Conservation (phyloP, 345 rosid genomes). For the Acer yangbiense region DNA sequence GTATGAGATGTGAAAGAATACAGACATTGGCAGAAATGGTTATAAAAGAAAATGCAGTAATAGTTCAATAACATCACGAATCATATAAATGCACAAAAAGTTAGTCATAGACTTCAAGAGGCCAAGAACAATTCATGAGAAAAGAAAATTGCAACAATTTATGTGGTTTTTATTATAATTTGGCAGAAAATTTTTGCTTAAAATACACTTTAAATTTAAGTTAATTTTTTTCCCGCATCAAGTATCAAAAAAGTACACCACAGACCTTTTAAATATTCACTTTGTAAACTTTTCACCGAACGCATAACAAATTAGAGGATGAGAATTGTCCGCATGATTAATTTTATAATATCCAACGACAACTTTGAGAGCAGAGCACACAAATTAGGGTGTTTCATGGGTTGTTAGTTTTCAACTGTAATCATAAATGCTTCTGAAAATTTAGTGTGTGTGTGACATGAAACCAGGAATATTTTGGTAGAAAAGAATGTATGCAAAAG, state of each 20-base stretch:
- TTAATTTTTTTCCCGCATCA: not conserved
- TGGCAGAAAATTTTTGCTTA: not conserved
- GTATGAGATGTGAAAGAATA: not conserved
- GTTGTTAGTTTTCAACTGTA: no score
- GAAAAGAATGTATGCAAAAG: no score
- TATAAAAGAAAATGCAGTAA: not conserved
- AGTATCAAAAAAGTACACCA: not conserved
- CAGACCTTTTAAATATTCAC: not conserved
- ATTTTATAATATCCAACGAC: not conserved
- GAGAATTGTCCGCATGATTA: not conserved
- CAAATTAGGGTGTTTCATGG: no score
- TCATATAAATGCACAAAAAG: not conserved
- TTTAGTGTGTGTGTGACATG: no score
- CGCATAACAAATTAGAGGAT: not conserved
- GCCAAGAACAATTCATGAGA: not conserved
- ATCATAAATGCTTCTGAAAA: no score
- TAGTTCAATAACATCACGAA: not conserved
- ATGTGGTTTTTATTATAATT: not conserved
- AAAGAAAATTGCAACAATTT: not conserved
- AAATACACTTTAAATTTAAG: not conserved
- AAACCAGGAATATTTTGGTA: no score
- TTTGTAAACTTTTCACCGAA: not conserved
- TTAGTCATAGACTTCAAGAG: not conserved
- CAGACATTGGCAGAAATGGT: not conserved
- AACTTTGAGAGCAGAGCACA: not conserved